phyloP scores from a whole-genome alignment of 176 grass and related monocot genomes.

The Avena eriantha region DNA sequence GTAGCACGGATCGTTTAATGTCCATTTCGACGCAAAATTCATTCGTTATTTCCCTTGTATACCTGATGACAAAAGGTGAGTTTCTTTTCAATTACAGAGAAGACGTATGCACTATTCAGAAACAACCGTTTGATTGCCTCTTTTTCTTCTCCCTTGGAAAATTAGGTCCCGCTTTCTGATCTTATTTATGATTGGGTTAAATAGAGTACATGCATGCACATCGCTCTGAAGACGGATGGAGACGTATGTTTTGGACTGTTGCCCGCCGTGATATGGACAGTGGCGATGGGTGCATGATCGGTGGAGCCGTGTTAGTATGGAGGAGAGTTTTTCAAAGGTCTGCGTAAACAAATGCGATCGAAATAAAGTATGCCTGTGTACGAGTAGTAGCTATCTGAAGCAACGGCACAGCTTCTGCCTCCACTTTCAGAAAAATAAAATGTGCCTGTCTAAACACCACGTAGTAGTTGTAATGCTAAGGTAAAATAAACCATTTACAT shows the following conservation, averaged over 20 bases:
- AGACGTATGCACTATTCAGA: neutral
- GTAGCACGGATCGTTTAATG: neutral
- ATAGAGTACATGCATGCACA: neutral
- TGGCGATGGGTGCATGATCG: conserved; percentile 13
- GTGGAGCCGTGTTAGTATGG: too few relatives aligned
- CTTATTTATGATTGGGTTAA: neutral
- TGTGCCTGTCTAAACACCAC: neutral
- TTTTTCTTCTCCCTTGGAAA: neutral
- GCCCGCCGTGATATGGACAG: conserved; percentile 15
- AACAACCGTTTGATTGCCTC: neutral
- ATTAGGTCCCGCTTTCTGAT: neutral
- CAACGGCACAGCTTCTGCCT: neutral
- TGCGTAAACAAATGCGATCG: neutral
- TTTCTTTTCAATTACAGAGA: neutral
- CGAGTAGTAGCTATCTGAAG: neutral
- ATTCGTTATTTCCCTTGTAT: neutral
- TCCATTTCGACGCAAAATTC: neutral
- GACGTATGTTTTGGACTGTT: neutral
- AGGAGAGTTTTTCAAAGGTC: neutral
- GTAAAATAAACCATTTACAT: neutral
- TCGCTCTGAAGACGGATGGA: neutral
- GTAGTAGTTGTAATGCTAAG: neutral
- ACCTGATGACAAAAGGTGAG: neutral
- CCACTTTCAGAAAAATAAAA: neutral
- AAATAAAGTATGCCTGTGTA: neutral